Conservation (phyloP, 108 stramenopile genomes). For the Mediolabrus comicus region DNA sequence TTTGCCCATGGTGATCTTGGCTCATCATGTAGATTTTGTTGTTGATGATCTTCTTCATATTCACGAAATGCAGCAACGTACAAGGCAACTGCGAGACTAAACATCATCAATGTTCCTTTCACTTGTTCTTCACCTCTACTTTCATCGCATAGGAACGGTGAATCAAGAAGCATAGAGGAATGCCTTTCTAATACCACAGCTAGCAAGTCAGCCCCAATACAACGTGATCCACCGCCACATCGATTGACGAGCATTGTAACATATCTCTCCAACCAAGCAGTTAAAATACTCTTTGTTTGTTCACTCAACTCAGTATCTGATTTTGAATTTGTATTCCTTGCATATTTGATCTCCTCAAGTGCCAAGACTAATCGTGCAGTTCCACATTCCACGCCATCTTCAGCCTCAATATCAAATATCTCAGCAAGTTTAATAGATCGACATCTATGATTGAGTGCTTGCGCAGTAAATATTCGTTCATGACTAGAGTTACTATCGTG, state of each 20-base stretch:
- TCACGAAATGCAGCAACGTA: conserved; percentile 30
- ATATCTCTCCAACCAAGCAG: conserved; percentile 34
- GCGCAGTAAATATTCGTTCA: conserved; percentile 43
- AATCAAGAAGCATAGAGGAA: conserved; percentile 2
- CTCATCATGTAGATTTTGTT: background rate
- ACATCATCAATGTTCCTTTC: conserved; percentile 65
- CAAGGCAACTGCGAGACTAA: conserved; percentile 48
- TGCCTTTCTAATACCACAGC: conserved; percentile 19
- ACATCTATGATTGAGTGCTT: conserved; percentile 31
- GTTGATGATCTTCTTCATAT: conserved; percentile 16
- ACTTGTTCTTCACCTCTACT: conserved; percentile 53
- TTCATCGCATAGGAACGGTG: background rate
- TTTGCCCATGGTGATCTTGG: conserved; percentile 23
- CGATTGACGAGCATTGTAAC: conserved; percentile 27
- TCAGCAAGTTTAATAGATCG: conserved; percentile 37
- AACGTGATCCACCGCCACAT: conserved; percentile 10
- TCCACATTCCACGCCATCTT: conserved; percentile 39
- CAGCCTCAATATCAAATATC: conserved; percentile 38
- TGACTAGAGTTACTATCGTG: conserved; percentile 1
- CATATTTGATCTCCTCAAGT: conserved; percentile 20
- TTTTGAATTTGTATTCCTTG: background rate
- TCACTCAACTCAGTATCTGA: background rate
- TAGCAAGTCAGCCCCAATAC: conserved; percentile 15
- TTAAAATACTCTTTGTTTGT: conserved; percentile 11
- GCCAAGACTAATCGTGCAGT: conserved; percentile 26